These are phyloP conservation scores for Alternaria metachromatica DNA, from an alignment of 2,329 filamentous ascomycete species.

Conservation along the genomic window DNA sequence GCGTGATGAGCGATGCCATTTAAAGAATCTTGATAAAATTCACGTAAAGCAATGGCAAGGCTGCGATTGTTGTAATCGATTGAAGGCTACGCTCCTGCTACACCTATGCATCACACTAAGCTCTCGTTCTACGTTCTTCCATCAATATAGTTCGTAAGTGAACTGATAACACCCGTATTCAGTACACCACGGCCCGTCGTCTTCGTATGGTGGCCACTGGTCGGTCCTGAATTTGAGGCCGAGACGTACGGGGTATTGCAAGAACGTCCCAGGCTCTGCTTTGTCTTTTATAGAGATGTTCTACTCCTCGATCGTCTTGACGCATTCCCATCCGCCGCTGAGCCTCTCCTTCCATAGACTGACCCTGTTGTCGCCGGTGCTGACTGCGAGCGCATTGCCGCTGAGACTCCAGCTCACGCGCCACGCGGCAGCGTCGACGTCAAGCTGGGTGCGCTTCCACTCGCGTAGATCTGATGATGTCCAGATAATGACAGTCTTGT, in stretches of 20 bases:
- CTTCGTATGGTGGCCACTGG: background rate
- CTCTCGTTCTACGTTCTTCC: background rate
- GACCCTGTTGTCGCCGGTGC: conserved; percentile 94
- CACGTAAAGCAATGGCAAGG: background rate
- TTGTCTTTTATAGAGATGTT: background rate
- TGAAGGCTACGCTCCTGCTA: background rate
- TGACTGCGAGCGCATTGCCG: conserved; percentile 94
- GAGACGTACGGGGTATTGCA: background rate
- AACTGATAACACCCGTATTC: background rate
- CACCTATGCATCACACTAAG: background rate
- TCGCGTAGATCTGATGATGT: conserved; percentile 65
- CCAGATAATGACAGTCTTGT: conserved; percentile 98
- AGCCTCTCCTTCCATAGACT: conserved; percentile 98
- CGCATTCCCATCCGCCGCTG: conserved; percentile 93
- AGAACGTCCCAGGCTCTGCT: background rate
- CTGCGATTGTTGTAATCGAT: background rate
- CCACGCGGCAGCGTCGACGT: conserved; percentile 91
- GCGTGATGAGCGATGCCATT: background rate
- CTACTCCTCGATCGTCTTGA: conserved; percentile 93
- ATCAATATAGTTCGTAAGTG: background rate
- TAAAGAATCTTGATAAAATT: background rate
- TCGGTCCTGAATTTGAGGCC: background rate
- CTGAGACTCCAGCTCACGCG: conserved; percentile 97
- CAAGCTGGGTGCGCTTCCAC: conserved; percentile 85
- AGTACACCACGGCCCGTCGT: background rate